Conservation (phyloP, 768 basidiomycete species). For the Peribolospora kevripleyi region DNA sequence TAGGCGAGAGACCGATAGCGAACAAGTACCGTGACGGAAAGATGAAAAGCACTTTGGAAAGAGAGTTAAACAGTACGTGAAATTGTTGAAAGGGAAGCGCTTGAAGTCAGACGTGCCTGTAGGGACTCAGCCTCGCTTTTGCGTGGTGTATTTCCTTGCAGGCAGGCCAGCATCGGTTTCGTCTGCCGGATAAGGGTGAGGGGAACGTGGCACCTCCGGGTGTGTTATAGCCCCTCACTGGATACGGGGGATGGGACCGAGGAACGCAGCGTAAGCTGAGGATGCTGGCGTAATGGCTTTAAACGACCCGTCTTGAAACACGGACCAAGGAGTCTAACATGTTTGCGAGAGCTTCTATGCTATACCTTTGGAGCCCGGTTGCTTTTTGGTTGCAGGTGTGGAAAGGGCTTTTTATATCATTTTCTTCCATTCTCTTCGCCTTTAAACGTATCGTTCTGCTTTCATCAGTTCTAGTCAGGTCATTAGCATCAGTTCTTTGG, state of each 20-base stretch:
- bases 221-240: constrained; percentile 40
- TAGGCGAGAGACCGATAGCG: constrained; percentile 57
- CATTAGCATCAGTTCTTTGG: constrained; percentile 29
- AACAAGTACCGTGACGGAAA: constrained; percentile 65
- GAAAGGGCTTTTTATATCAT: too few relatives aligned
- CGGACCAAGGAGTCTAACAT: constrained; percentile 71
- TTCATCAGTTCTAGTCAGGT: too few relatives aligned
- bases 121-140: constrained; percentile 32
- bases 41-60: constrained; percentile 61
- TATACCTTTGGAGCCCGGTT: too few relatives aligned
- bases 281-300: constrained; percentile 57
- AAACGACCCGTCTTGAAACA: constrained; percentile 63
- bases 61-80: constrained; percentile 60
- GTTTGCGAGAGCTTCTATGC: constrained; percentile 29
- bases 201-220: constrained; percentile 40
- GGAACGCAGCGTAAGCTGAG: constrained; percentile 42
- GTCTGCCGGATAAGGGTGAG: constrained; percentile 32
- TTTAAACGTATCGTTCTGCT: too few relatives aligned
- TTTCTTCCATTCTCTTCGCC: too few relatives aligned
- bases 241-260: constrained; percentile 35
- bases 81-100: constrained; percentile 57
- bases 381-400: too few relatives aligned
- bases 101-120: constrained; percentile 42
- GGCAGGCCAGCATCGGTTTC: constrained; percentile 48
- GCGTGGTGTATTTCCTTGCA: constrained; percentile 31